A percentile compares a stretch with the other conserved stretches of the same genome.
phyloP scores from a whole-genome alignment of 2,329 filamentous ascomycete genomes.

The Cercospora nicotianae region DNA sequence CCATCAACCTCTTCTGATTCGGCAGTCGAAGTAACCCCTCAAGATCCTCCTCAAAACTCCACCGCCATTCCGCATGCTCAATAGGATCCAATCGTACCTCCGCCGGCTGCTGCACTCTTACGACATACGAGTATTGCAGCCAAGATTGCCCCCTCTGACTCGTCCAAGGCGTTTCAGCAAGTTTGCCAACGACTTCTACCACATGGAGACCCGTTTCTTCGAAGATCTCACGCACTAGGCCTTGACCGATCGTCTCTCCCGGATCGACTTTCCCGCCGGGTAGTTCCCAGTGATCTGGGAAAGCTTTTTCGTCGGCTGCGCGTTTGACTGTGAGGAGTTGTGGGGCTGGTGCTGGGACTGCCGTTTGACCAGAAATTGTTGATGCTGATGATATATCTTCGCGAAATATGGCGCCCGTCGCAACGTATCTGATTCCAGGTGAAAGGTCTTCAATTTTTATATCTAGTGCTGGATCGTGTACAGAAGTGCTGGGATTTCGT shows the following conservation, averaged over 20 bases:
- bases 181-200: conserved; percentile 2
- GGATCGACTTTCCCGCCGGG: conserved; percentile 19
- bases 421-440: conserved; percentile 12
- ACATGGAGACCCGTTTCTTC: conserved; percentile 18
- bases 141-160: conserved; percentile 5
- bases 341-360: background rate
- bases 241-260: conserved; percentile 13
- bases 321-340: conserved; percentile 17
- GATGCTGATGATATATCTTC: background rate
- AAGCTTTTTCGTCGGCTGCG: conserved; percentile 14
- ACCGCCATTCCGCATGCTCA: conserved; percentile 21
- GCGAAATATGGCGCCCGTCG: conserved; percentile 12
- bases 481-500: background rate
- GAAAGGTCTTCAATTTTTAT: conserved; percentile 14
- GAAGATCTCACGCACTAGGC: conserved; percentile 13
- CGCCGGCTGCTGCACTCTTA: conserved; percentile 6
- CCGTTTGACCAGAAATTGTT: background rate
- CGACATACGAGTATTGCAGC: conserved; percentile 15
- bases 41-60: conserved; percentile 7
- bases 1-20: conserved; percentile 13
- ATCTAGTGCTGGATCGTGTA: conserved; percentile 6
- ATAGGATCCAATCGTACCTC: conserved; percentile 15
- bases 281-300: conserved; percentile 19
- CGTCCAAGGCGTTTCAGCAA: conserved; percentile 8
- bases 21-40: conserved; percentile 8